A percentile compares a stretch with the other conserved stretches of the same genome.
phyloP scores from a whole-genome alignment of 108 stramenopile species.

The Skeletonema tropicum region DNA sequence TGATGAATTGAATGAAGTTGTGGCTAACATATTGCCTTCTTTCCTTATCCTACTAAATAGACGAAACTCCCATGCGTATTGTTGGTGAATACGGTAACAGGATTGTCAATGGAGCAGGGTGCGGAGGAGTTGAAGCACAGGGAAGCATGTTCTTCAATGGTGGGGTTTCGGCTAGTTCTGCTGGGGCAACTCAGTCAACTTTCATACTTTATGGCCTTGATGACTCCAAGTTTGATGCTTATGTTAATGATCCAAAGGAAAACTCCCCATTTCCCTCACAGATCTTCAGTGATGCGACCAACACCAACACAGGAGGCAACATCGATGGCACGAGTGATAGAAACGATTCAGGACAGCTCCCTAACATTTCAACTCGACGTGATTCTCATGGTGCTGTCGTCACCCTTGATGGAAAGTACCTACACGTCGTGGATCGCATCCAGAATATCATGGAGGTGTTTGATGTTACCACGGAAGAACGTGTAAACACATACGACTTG shows the following conservation, averaged over 20 bases:
- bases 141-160: too few species aligned
- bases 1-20: not conserved
- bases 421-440: slow-evolving; percentile 42
- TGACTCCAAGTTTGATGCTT: not conserved
- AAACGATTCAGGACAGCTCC: slow-evolving; percentile 37
- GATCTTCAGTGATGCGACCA: slow-evolving; percentile 26
- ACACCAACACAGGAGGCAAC: slow-evolving; percentile 19
- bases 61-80: slow-evolving; percentile 38
- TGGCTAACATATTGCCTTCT: not conserved
- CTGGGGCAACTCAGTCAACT: slow-evolving; percentile 20
- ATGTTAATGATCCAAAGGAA: too few species aligned
- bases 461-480: too few species aligned
- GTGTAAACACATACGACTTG: too few species aligned
- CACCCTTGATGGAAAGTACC: slow-evolving; percentile 29
- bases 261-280: slow-evolving; percentile 14
- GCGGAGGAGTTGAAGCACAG: too few species aligned
- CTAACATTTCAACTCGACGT: slow-evolving; percentile 33
- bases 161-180: slow-evolving; percentile 20
- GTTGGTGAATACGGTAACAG: too few species aligned
- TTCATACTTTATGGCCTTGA: slow-evolving; percentile 26
- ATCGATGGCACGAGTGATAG: not conserved
- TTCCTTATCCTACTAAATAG: not conserved
- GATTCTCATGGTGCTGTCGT: slow-evolving; percentile 26
- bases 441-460: slow-evolving; percentile 40
- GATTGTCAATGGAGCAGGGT: too few species aligned